Evolutionary conservation across 1,284 basidiomycete species (phyloP).

Genomic region (Thelephora terrestris): DNA sequence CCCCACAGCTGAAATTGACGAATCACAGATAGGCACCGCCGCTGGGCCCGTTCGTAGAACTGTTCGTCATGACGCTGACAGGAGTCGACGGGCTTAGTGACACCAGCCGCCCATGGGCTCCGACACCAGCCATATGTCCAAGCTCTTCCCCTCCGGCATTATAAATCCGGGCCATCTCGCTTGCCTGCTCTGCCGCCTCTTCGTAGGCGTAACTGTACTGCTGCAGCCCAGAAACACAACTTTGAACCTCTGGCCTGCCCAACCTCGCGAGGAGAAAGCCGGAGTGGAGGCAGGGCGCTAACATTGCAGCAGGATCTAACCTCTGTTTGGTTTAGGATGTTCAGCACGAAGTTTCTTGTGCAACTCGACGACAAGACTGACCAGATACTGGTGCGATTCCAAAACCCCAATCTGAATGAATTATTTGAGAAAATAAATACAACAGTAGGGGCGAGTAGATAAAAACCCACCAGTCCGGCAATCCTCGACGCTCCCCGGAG

Average conservation of each 20-base stretch:
- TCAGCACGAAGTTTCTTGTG: slow-evolving; percentile 5
- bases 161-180: slow-evolving; percentile 53
- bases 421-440: neutral
- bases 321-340: slow-evolving; percentile 30
- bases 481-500: slow-evolving; percentile 79
- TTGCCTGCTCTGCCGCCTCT: slow-evolving; percentile 72
- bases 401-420: slow-evolving; percentile 56
- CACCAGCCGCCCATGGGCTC: slow-evolving; percentile 3
- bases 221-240: slow-evolving; percentile 75
- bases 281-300: slow-evolving; percentile 74
- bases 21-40: no score
- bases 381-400: slow-evolving; percentile 76
- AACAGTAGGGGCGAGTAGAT: neutral
- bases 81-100: no score
- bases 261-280: slow-evolving; percentile 75
- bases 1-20: no score
- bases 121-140: slow-evolving; percentile 41
- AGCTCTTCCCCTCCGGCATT: slow-evolving; percentile 39
- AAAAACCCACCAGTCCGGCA: slow-evolving; percentile 59
- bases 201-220: slow-evolving; percentile 85
- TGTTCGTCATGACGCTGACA: no score
- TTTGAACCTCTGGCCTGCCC: slow-evolving; percentile 69
- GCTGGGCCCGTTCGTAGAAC: no score
- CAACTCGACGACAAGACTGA: slow-evolving; percentile 23
- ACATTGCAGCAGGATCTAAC: slow-evolving; percentile 77